These are phyloP conservation scores for Penicillium sp. DNA, from an alignment of 2,329 filamentous ascomycete genomes.

Conservation along the genomic window DNA sequence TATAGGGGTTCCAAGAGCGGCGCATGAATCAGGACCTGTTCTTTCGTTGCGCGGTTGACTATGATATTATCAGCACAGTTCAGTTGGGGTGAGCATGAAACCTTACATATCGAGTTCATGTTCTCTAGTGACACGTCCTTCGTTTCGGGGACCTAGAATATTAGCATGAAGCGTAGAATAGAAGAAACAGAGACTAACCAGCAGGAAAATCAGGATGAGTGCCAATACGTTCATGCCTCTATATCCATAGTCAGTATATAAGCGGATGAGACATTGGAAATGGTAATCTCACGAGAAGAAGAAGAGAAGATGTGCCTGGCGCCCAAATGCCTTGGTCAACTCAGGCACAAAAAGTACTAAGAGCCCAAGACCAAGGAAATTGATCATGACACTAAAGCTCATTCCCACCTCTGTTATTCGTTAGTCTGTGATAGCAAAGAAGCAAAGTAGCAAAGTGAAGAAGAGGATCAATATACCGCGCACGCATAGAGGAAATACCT, in stretches of 20 bases:
- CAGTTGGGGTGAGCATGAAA: neutral
- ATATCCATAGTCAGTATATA: neutral
- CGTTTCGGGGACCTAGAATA: constrained; percentile 11
- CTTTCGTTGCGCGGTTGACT: neutral
- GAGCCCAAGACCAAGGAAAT: constrained; percentile 19
- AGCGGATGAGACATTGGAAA: neutral
- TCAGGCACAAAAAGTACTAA: constrained; percentile 20
- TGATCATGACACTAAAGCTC: constrained; percentile 25
- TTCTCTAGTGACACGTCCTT: constrained; percentile 5
- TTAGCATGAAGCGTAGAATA: neutral
- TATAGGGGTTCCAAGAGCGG: neutral
- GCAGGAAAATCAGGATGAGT: neutral
- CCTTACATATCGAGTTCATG: constrained; percentile 15
- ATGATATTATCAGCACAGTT: neutral
- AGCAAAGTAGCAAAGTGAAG: neutral
- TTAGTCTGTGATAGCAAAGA: neutral
- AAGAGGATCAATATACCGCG: constrained; percentile 11
- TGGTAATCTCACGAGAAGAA: neutral
- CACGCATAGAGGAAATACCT: constrained; percentile 22
- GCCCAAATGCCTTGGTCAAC: neutral
- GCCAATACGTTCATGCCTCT: neutral
- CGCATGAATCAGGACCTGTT: neutral
- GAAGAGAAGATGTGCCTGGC: neutral
- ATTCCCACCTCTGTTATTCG: constrained; percentile 18
- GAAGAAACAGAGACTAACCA: neutral